Evolutionary conservation across 2,329 filamentous ascomycete genomes (phyloP), one percentile per base, ranked within the genome.

Genomic region (Colletotrichum lindemuthianum): DNA sequence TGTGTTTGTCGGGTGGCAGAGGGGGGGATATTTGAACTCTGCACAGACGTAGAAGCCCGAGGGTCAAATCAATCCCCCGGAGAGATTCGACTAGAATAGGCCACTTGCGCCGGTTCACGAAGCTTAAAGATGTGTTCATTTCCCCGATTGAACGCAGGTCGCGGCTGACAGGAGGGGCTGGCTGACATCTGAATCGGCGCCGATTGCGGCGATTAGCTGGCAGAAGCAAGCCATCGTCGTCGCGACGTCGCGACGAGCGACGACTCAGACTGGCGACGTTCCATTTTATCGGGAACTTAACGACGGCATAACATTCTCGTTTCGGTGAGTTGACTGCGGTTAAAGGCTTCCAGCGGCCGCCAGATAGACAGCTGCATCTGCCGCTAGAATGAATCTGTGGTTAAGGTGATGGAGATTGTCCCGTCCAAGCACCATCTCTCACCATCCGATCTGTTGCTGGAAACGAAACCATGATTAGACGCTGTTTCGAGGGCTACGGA

Each of bases 381-480:
- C 13, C 16, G 24, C 45, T 24, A 4, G 24, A 24, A 24, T 24
- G 24, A 4, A 4, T 24, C 24, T 24, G 24, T 24, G 24, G 24
- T 24, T 24, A 24, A 24, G 24, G 11, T n/a, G 32, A 16, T 41
- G 13, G 51, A 4, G 32, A 9, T 24, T 52, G 61, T 56, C 51
- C 43, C 61, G 61, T 56, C 58, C 37, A 47, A 52, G n/a, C 58
- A 33, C 15, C 32, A 32, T 3, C 12, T n/a, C 6, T 37, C 24
- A 24, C 24, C 58, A 15, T 61, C 61, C 52, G 58, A 61, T 61
- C 24, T 8, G 15, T 11, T 5, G 34, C 24, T 2, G 16, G 51
- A 61, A 61, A 61, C 58, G 37, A 56, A 50, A 47, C 7, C 36
- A 56, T 47, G 34, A 34, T 56, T 56, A 24, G 51, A 36, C 16